Evolutionary conservation across 2,329 filamentous ascomycete genomes (phyloP).

Genomic region (Colletotrichum gigasporum): DNA sequence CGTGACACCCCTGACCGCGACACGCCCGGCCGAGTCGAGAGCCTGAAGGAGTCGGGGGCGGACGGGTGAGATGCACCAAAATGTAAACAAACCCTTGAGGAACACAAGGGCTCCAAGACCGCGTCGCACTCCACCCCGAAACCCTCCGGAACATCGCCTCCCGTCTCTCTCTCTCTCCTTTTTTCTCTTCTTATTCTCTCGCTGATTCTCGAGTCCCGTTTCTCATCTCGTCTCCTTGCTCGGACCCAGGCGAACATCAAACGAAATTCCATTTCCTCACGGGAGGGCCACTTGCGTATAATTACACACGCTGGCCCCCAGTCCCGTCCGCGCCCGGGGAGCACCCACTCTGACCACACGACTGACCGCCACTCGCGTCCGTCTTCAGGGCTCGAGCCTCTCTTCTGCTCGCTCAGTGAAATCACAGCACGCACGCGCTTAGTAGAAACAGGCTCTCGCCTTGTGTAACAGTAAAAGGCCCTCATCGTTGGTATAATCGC

Average conservation of each 20-base stretch:
- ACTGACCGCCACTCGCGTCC: not conserved
- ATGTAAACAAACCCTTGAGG: slow-evolving; percentile 14
- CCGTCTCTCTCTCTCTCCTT: not conserved
- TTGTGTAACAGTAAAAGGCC: slow-evolving; percentile 25
- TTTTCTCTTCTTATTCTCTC: not conserved
- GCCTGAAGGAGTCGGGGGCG: no score
- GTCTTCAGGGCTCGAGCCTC: not conserved
- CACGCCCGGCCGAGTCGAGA: not conserved
- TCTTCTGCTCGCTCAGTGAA: not conserved
- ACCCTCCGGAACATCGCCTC: not conserved
- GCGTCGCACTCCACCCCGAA: slow-evolving; percentile 35
- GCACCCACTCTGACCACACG: not conserved
- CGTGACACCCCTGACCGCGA: not conserved
- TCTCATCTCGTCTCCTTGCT: not conserved
- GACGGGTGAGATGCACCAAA: not conserved
- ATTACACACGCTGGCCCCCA: not conserved
- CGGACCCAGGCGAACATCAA: slow-evolving; percentile 4
- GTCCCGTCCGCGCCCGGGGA: not conserved
- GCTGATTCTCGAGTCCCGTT: not conserved
- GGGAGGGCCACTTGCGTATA: not conserved
- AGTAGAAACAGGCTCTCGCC: no score
- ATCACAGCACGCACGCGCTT: not conserved
- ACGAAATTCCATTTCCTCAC: not conserved
- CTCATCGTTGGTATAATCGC: slow-evolving; percentile 30
- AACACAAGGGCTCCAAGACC: slow-evolving; percentile 38